A percentile compares a stretch with the other conserved stretches of the same genome.
Evolutionary conservation across 78 protist species (phyloP).

Genomic region (Cavenderia fasciculata): DNA sequence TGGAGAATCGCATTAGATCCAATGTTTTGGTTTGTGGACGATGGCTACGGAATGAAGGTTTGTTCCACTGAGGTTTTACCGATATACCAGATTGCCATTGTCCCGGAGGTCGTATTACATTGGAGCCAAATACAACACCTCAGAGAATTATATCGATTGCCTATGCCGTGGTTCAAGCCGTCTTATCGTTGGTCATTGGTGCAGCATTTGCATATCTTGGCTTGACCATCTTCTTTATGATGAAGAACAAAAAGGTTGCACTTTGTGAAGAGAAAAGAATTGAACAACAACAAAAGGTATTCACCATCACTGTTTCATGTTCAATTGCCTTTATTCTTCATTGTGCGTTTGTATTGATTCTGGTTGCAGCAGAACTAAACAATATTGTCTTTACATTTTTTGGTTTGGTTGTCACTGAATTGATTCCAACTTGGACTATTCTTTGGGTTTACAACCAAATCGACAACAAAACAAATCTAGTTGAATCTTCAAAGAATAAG

Average conservation of each 20-base stretch:
- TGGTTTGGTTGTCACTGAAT: constrained; percentile 10
- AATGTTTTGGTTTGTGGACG: too few relatives aligned
- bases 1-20: too few relatives aligned
- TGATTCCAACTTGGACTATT: background rate
- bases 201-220: background rate
- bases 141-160: background rate
- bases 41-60: too few relatives aligned
- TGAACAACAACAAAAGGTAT: background rate
- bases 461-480: too few relatives aligned
- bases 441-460: too few relatives aligned
- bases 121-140: background rate
- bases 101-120: too few relatives aligned
- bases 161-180: constrained; percentile 22
- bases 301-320: background rate
- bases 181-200: background rate
- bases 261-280: background rate
- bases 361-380: background rate
- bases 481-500: too few relatives aligned
- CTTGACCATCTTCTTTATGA: background rate
- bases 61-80: too few relatives aligned
- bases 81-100: too few relatives aligned
- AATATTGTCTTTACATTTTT: background rate
- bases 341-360: background rate
- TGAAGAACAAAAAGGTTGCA: background rate
- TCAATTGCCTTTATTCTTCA: constrained; percentile 8